Conservation (phyloP, 768 basidiomycete species). For the Lactifluus pinguis region DNA sequence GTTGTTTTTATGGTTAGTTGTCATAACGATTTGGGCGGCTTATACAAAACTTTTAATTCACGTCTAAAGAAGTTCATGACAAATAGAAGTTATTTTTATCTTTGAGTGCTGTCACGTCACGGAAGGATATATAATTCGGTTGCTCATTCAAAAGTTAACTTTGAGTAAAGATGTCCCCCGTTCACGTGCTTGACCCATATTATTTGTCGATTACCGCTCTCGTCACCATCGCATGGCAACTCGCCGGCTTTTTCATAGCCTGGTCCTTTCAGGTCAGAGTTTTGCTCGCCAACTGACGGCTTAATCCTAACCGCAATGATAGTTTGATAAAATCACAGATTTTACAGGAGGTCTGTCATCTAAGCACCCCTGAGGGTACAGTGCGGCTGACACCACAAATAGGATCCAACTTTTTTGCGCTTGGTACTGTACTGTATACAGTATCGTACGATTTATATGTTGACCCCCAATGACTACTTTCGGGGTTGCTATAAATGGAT, state of each 20-base stretch:
- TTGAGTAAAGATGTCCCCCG: neutral
- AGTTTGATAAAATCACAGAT: constrained; percentile 7
- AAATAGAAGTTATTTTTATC: neutral
- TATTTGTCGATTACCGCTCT: constrained; percentile 43
- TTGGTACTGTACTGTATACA: constrained; percentile 38
- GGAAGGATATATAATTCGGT: too few species aligned
- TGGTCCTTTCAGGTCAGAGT: constrained; percentile 44
- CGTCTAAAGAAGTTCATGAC: neutral
- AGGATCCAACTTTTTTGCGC: constrained; percentile 48
- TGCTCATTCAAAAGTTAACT: too few species aligned
- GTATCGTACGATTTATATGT: neutral
- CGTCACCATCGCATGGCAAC: constrained; percentile 49
- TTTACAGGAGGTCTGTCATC: neutral
- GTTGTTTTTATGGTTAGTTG: neutral
- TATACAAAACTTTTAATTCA: constrained; percentile 3
- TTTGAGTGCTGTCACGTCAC: too few species aligned
- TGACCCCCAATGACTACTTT: too few species aligned
- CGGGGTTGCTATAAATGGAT: constrained; percentile 7
- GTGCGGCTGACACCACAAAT: neutral
- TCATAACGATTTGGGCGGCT: constrained; percentile 1
- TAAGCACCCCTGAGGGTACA: neutral
- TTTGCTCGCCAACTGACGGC: neutral
- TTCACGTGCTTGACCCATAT: constrained; percentile 36
- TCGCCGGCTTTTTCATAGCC: constrained; percentile 53
- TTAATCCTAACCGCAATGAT: neutral